Conservation (phyloP, 2,329 filamentous ascomycete species). For the Ceratocystis alfenasii region DNA sequence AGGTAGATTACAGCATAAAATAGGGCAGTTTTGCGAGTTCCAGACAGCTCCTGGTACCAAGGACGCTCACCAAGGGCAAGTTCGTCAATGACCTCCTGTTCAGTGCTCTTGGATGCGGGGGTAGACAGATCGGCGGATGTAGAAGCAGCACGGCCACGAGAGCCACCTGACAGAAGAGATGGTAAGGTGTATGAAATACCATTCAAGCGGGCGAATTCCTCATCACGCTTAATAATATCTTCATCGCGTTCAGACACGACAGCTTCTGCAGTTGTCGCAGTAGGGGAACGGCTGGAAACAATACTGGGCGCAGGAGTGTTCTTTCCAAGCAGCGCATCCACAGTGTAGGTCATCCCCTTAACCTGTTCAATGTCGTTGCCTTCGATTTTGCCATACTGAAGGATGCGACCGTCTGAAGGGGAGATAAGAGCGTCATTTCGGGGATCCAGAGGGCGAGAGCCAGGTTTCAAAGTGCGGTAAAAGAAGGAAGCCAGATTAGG, state of each 20-base stretch:
- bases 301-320: slow-evolving; percentile 46
- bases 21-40: slow-evolving; percentile 48
- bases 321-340: slow-evolving; percentile 80
- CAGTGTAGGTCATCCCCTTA: slow-evolving; percentile 94
- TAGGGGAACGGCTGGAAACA: slow-evolving; percentile 27
- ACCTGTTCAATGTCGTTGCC: slow-evolving; percentile 95
- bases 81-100: slow-evolving; percentile 51
- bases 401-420: slow-evolving; percentile 77
- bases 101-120: slow-evolving; percentile 65
- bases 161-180: slow-evolving; percentile 69
- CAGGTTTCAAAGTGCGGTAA: slow-evolving; percentile 87
- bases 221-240: slow-evolving; percentile 63
- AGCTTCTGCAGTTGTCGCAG: slow-evolving; percentile 11
- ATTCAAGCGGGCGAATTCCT: slow-evolving; percentile 89
- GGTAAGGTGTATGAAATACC: slow-evolving; percentile 92
- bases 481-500: slow-evolving; percentile 95
- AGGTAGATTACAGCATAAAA: slow-evolving; percentile 90
- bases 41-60: slow-evolving; percentile 57
- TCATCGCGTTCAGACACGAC: slow-evolving; percentile 36
- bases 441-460: slow-evolving; percentile 70
- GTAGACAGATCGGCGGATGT: slow-evolving; percentile 56
- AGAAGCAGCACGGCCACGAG: slow-evolving; percentile 30
- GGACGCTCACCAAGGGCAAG: slow-evolving; percentile 59
- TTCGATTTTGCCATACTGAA: slow-evolving; percentile 86
- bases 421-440: slow-evolving; percentile 70